Evolutionary conservation across 176 grass and related monocot species (phyloP), one percentile per base, ranked within the genome.

Genomic region (Carex littledalei): DNA sequence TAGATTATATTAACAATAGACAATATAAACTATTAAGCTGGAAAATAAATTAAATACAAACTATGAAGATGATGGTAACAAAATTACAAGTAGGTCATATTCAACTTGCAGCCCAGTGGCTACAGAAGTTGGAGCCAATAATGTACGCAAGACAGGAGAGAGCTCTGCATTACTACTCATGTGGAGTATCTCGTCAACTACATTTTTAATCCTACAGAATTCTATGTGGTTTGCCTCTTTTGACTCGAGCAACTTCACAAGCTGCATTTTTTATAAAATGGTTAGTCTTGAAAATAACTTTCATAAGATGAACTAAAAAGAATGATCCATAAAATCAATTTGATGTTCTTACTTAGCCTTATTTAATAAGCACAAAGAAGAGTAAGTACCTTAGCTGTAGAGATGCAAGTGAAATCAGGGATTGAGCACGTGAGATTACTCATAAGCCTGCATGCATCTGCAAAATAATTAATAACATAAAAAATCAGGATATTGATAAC

Each of bases 211-310:
- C 93, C 91, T 94, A 91, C 89, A 91, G 84, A 98, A 94, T 67
- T 98, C 95, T 47, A 94, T 89, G 84, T 98, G 92, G 91, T 98
- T 98, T 82, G 85, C 95, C 75, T 98, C 95, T 89, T 94, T 98
- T 52, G 86, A 94, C 67, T 98, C 95, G 0, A 98, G 89, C 84
- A 98, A 86, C 84, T 94, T 98, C 69, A 98, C 95, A 86, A 98
- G 92, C 95, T 98, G 92, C 22, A 62, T 15, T 64, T 64, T 64
- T 52, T 63, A 63, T 81, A 94, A 88, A 73, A 88, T 68, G 8
- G 82, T 68, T 8, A 75, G n/a, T 75, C 85, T 80, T 57, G 9
- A 1, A 87, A 75, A 58, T 81, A 63, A 63, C 11, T 81, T 81
- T 85, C 8, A 84, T 80, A 61, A 84, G 43, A 22, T 82, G 84